Conservation (phyloP, 108 stramenopile genomes). For the Discostella stelligeroides region DNA sequence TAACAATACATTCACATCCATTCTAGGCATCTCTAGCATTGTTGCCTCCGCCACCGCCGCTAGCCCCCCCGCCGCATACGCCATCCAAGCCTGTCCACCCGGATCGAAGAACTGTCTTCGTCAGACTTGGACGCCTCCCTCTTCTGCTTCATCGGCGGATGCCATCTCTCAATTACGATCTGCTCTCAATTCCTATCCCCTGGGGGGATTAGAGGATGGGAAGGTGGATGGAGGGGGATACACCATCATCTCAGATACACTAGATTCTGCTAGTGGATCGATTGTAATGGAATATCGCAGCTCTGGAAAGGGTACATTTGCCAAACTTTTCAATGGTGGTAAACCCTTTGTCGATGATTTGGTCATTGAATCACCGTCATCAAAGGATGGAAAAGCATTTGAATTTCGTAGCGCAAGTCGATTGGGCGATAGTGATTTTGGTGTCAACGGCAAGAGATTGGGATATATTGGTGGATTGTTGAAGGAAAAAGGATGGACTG, state of each 20-base stretch:
- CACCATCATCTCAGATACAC: constrained; percentile 60
- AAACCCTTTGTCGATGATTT: constrained; percentile 89
- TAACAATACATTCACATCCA: constrained; percentile 22
- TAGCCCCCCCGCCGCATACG: constrained; percentile 43
- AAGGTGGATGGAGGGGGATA: constrained; percentile 78
- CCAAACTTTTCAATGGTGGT: constrained; percentile 86
- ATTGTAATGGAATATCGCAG: constrained; percentile 72
- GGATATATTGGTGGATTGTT: constrained; percentile 47
- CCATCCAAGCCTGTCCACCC: constrained; percentile 67
- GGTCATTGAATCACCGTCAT: constrained; percentile 59
- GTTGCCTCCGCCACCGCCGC: constrained; percentile 9
- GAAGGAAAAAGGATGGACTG: constrained; percentile 60
- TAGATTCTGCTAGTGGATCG: constrained; percentile 39
- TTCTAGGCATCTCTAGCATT: constrained; percentile 2
- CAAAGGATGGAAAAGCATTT: constrained; percentile 51
- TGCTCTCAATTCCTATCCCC: constrained; percentile 65
- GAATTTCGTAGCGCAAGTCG: constrained; percentile 65
- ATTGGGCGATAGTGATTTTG: constrained; percentile 85
- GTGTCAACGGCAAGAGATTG: constrained; percentile 79
- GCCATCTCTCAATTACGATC: constrained; percentile 50
- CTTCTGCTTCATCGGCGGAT: constrained; percentile 50
- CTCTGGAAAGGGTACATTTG: constrained; percentile 76
- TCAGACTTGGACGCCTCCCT: constrained; percentile 79
- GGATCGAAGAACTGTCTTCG: constrained; percentile 76
- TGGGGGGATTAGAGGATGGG: constrained; percentile 63